Conservation (phyloP, 1,139 yeast species). For the Nadsonia commutata region DNA sequence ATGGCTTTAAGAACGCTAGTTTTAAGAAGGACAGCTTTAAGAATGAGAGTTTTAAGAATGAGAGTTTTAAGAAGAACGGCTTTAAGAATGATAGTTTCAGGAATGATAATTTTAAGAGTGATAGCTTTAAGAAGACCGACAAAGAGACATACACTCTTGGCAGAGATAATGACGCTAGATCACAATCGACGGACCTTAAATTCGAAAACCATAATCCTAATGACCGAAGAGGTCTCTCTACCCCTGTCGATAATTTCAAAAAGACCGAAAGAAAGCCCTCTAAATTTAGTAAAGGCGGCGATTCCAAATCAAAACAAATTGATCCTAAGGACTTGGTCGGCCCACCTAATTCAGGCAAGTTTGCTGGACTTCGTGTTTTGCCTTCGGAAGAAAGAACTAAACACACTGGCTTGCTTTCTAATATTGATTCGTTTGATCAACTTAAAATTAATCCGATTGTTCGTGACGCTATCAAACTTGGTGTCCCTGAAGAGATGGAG, state of each 20-base stretch:
- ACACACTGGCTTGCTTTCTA: conserved; percentile 28
- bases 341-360: conserved; percentile 11
- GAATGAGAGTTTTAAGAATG: no score
- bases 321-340: neutral
- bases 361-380: conserved; percentile 23
- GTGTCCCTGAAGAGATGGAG: conserved; percentile 11
- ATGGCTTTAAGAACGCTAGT: no score
- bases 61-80: neutral
- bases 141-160: neutral
- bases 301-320: neutral
- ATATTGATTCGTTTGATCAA: conserved; percentile 47
- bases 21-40: neutral
- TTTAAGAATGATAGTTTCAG: neutral
- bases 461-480: conserved; percentile 42
- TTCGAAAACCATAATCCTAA: no score
- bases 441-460: conserved; percentile 55
- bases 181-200: neutral
- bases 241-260: neutral
- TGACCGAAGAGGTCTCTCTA: neutral
- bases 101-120: neutral
- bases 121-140: neutral
- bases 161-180: neutral
- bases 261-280: neutral
- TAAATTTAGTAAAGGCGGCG: neutral
- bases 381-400: conserved; percentile 18